phyloP scores from a whole-genome alignment of 2,329 filamentous ascomycete genomes.

The Berkeleyomyces basicola region DNA sequence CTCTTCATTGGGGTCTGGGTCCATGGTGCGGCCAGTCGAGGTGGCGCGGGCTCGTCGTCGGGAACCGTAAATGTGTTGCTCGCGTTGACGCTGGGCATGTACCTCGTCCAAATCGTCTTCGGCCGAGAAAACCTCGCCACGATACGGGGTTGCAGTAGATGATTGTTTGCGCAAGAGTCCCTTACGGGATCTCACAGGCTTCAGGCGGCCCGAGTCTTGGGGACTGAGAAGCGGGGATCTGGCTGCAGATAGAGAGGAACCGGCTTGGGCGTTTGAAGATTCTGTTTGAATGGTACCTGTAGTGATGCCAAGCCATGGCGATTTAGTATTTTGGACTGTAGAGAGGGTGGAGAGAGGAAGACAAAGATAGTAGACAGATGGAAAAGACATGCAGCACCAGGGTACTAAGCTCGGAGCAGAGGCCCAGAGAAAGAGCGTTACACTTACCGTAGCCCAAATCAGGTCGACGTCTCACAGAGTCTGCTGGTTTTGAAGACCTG shows the following conservation, averaged over 20 bases:
- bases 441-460: constrained; percentile 40
- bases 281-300: constrained; percentile 23
- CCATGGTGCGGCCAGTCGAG: constrained; percentile 18
- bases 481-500: constrained; percentile 41
- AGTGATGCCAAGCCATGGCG: background rate
- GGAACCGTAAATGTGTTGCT: constrained; percentile 19
- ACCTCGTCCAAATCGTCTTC: constrained; percentile 78
- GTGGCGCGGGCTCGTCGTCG: constrained; percentile 22
- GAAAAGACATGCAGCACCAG: background rate
- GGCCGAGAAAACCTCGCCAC: constrained; percentile 75
- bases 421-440: background rate
- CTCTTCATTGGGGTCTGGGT: constrained; percentile 26
- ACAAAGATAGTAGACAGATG: constrained; percentile 11
- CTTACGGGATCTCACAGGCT: constrained; percentile 31
- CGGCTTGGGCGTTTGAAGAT: constrained; percentile 25
- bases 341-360: constrained; percentile 9
- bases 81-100: constrained; percentile 44
- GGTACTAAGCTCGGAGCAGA: background rate
- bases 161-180: constrained; percentile 55
- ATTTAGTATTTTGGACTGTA: constrained; percentile 6
- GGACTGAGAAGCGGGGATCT: constrained; percentile 30
- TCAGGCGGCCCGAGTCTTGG: constrained; percentile 39
- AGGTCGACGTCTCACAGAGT: constrained; percentile 41
- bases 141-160: constrained; percentile 55
- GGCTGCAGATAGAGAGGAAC: constrained; percentile 22